These are phyloP conservation scores for Geotrichum phurueaensis DNA, from an alignment of 1,139 yeast species.

Conservation along the genomic window DNA sequence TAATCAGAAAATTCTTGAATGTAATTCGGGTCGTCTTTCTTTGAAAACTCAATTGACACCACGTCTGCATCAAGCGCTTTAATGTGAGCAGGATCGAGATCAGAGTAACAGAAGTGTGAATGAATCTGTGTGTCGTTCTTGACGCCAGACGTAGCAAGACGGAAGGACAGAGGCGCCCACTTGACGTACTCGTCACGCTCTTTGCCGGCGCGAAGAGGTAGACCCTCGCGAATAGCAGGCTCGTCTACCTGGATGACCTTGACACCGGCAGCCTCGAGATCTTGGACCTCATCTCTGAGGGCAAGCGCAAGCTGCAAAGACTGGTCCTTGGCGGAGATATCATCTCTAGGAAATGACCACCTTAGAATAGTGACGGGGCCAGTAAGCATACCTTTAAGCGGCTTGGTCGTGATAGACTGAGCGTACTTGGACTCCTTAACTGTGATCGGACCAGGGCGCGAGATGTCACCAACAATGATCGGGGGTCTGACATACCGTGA, in stretches of 20 bases:
- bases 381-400: slow-evolving; percentile 99
- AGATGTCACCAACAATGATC: slow-evolving; percentile 96
- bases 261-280: slow-evolving; percentile 97
- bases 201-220: slow-evolving; percentile 96
- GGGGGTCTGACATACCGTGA: slow-evolving; percentile 99
- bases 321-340: slow-evolving; percentile 88
- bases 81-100: slow-evolving; percentile 98
- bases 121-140: slow-evolving; percentile 93
- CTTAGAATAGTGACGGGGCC: slow-evolving; percentile 99
- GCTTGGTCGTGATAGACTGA: slow-evolving; percentile 89
- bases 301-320: slow-evolving; percentile 97
- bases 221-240: slow-evolving; percentile 99
- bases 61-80: slow-evolving; percentile 99
- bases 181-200: slow-evolving; percentile 94
- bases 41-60: slow-evolving; percentile 97
- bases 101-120: slow-evolving; percentile 99
- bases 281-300: slow-evolving; percentile 96
- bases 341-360: slow-evolving; percentile 99
- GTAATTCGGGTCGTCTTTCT: slow-evolving; percentile 98
- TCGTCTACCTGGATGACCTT: slow-evolving; percentile 98
- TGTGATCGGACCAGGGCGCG: slow-evolving; percentile 97
- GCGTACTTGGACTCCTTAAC: slow-evolving; percentile 99
- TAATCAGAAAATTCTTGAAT: slow-evolving; percentile 95
- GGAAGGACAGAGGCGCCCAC: slow-evolving; percentile 99
- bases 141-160: slow-evolving; percentile 99